Percentiles rank a stretch among this genome's conserved stretches.
phyloP scores from a whole-genome alignment of 2,329 filamentous ascomycete species.

The Venturia nashicola region DNA sequence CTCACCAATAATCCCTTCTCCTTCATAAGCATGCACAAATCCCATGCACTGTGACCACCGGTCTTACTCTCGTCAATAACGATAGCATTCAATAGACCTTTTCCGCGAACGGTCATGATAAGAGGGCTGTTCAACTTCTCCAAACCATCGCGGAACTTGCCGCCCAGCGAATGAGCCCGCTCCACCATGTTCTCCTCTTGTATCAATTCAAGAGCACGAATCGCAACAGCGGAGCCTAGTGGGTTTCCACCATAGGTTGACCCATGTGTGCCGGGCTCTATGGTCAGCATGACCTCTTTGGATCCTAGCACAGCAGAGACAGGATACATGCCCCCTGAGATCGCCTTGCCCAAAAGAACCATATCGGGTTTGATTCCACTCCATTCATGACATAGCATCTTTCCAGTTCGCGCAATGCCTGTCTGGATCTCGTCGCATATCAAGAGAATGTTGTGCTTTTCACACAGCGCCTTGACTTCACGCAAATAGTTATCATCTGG shows the following conservation, averaged over 20 bases:
- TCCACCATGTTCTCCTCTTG: constrained; percentile 82
- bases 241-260: constrained; percentile 99
- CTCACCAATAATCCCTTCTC: constrained; percentile 84
- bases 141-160: constrained; percentile 71
- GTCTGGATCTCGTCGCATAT: constrained; percentile 99
- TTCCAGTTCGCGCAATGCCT: constrained; percentile 87
- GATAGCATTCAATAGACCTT: constrained; percentile 89
- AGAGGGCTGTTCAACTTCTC: constrained; percentile 64
- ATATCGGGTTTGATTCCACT: constrained; percentile 90
- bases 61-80: constrained; percentile 87
- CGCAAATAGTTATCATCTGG: constrained; percentile 80
- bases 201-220: constrained; percentile 86
- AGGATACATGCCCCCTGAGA: constrained; percentile 98
- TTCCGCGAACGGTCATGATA: constrained; percentile 74
- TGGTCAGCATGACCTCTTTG: constrained; percentile 86
- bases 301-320: constrained; percentile 83
- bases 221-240: constrained; percentile 86
- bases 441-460: constrained; percentile 86
- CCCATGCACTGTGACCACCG: constrained; percentile 82
- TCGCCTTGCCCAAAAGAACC: constrained; percentile 90
- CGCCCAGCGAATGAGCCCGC: constrained; percentile 67
- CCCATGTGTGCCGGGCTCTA: constrained; percentile 93
- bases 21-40: constrained; percentile 91
- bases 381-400: constrained; percentile 91
- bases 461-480: constrained; percentile 73